Evolutionary conservation across 2,329 filamentous ascomycete species (phyloP).

Genomic region (Xylaria polymorpha): DNA sequence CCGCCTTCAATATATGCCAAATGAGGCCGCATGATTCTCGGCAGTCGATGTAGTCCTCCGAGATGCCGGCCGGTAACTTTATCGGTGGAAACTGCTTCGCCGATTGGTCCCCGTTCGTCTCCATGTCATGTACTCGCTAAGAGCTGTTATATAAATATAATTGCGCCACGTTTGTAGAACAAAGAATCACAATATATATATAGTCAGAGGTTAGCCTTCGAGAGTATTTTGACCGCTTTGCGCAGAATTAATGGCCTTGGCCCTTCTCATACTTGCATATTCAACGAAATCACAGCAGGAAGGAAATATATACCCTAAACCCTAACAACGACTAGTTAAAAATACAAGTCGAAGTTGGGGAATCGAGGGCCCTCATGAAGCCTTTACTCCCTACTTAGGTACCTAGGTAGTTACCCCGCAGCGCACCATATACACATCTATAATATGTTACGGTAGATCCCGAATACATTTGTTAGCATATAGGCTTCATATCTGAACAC

Average conservation of each 20-base stretch:
- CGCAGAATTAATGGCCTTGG: neutral
- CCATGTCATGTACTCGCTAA: constrained; percentile 16
- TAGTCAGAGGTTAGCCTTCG: neutral
- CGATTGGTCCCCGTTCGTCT: neutral
- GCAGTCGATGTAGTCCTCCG: constrained; percentile 66
- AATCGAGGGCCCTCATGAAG: neutral
- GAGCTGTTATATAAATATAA: neutral
- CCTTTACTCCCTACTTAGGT: neutral
- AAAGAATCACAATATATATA: neutral
- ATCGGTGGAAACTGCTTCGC: constrained; percentile 38
- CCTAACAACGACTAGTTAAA: neutral
- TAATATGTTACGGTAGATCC: neutral
- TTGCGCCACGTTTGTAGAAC: neutral
- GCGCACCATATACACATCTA: neutral
- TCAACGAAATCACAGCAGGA: neutral
- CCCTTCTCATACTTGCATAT: neutral
- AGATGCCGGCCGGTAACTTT: constrained; percentile 63
- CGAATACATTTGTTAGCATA: neutral
- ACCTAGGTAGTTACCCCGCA: constrained; percentile 9
- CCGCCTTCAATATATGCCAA: constrained; percentile 70
- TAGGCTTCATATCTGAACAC: neutral
- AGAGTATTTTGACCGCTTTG: neutral
- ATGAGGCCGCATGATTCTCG: constrained; percentile 63
- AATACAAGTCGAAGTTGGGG: neutral
- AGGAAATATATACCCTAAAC: neutral